Evolutionary conservation across 768 basidiomycete species (phyloP).

Genomic region (Neoboletus brunneissimus): DNA sequence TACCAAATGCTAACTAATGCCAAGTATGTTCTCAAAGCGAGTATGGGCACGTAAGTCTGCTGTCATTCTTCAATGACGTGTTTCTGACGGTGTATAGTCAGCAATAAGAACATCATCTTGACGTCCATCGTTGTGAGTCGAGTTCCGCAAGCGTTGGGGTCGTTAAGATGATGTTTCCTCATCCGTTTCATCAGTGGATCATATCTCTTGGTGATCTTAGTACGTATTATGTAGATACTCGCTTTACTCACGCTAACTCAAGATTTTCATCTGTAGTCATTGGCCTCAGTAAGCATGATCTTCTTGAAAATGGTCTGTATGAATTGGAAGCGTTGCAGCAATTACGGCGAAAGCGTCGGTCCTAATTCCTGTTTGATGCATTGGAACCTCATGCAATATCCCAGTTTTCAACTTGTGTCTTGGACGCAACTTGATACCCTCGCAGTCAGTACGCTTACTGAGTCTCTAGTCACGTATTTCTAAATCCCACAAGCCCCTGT

Average conservation of each 20-base stretch:
- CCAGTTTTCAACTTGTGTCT: constrained; percentile 40
- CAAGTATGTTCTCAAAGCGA: constrained; percentile 48
- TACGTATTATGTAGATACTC: constrained; percentile 22
- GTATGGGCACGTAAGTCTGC: constrained; percentile 46
- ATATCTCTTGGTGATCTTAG: constrained; percentile 47
- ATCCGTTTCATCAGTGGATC: constrained; percentile 28
- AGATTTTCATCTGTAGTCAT: not conserved
- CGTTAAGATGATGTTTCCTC: not conserved
- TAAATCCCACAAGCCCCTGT: constrained; percentile 35
- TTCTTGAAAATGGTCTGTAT: not conserved
- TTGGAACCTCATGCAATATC: not conserved
- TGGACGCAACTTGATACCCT: constrained; percentile 38
- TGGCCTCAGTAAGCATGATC: constrained; percentile 10
- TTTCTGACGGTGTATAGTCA: constrained; percentile 35
- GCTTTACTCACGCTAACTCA: not conserved
- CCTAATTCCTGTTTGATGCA: not conserved
- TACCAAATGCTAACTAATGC: not conserved
- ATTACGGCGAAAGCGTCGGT: constrained; percentile 53
- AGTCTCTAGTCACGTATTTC: not conserved
- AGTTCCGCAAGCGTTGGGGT: not conserved
- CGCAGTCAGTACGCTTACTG: constrained; percentile 32
- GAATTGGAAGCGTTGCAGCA: constrained; percentile 30
- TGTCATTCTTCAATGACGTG: not conserved
- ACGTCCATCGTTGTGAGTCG: constrained; percentile 47
- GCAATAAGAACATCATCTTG: constrained; percentile 41